These are phyloP conservation scores for Corylus avellana DNA, from an alignment of 306 rosid species.

Conservation along the genomic window DNA sequence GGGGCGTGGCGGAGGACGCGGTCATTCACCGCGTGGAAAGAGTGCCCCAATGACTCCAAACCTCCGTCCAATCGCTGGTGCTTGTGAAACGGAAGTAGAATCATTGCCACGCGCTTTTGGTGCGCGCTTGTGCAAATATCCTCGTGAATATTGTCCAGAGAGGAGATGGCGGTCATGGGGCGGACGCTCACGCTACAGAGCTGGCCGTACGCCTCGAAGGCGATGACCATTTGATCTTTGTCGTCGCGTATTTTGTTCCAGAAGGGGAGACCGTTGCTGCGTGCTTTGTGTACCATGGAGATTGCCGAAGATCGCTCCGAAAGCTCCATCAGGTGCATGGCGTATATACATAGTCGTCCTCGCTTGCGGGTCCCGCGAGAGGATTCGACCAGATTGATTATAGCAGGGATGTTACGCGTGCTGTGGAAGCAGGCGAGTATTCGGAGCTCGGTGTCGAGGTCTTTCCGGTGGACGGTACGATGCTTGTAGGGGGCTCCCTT, in stretches of 20 bases:
- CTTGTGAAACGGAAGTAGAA: conserved; percentile 68
- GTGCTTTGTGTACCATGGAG: conserved; percentile 74
- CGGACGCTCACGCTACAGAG: conserved; percentile 57
- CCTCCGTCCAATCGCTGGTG: conserved; percentile 56
- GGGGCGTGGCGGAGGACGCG: conserved; percentile 61
- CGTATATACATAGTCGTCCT: conserved; percentile 63
- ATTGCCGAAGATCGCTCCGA: conserved; percentile 79
- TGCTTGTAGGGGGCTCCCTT: conserved; percentile 68
- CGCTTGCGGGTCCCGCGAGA: conserved; percentile 55
- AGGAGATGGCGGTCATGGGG: conserved; percentile 69
- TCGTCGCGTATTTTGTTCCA: conserved; percentile 54
- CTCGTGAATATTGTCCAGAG: conserved; percentile 54
- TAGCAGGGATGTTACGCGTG: conserved; percentile 56
- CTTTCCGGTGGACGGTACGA: conserved; percentile 47
- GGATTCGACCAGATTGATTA: conserved; percentile 62
- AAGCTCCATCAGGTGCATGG: conserved; percentile 82
- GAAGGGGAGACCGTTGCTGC: conserved; percentile 66
- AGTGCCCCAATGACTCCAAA: conserved; percentile 58
- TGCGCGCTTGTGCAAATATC: conserved; percentile 72
- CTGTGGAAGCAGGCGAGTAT: conserved; percentile 72
- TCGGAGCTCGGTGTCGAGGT: conserved; percentile 49
- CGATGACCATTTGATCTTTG: conserved; percentile 55
- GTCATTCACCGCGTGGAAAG: conserved; percentile 44
- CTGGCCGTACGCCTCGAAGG: conserved; percentile 63
- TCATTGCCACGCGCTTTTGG: conserved; percentile 52